Evolutionary conservation across 2,329 filamentous ascomycete genomes (phyloP).

Genomic region (Parafenestella ontariensis): DNA sequence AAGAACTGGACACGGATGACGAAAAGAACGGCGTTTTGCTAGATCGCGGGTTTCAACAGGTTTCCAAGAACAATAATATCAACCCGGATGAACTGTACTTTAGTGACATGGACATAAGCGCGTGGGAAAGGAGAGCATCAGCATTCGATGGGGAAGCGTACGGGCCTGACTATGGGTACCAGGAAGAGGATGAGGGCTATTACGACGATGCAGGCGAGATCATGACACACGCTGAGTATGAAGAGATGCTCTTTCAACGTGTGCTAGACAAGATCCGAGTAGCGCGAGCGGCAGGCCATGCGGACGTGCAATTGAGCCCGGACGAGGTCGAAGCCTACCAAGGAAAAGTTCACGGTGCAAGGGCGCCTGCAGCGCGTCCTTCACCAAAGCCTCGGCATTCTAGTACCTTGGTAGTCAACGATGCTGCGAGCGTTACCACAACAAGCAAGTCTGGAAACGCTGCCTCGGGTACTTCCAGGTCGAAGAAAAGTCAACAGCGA

Average conservation of each 20-base stretch:
- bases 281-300: slow-evolving; percentile 76
- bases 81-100: slow-evolving; percentile 58
- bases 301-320: slow-evolving; percentile 79
- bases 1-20: slow-evolving; percentile 69
- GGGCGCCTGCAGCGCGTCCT: slow-evolving; percentile 37
- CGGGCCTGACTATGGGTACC: slow-evolving; percentile 59
- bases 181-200: slow-evolving; percentile 59
- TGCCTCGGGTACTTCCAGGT: slow-evolving; percentile 39
- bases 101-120: slow-evolving; percentile 56
- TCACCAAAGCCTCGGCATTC: slow-evolving; percentile 24
- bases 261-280: slow-evolving; percentile 81
- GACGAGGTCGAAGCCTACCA: slow-evolving; percentile 84
- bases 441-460: slow-evolving; percentile 39
- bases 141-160: slow-evolving; percentile 58
- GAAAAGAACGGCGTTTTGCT: slow-evolving; percentile 55
- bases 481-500: slow-evolving; percentile 42
- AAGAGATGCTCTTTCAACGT: slow-evolving; percentile 77
- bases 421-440: slow-evolving; percentile 37
- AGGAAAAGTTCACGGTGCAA: slow-evolving; percentile 64
- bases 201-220: slow-evolving; percentile 52
- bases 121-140: slow-evolving; percentile 47
- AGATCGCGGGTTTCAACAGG: slow-evolving; percentile 48
- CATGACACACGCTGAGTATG: slow-evolving; percentile 57
- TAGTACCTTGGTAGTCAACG: slow-evolving; percentile 37
- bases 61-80: slow-evolving; percentile 39